Base-by-base conservation (phyloP, 768 basidiomycete genomes). In the Pisolithus albus region DNA sequence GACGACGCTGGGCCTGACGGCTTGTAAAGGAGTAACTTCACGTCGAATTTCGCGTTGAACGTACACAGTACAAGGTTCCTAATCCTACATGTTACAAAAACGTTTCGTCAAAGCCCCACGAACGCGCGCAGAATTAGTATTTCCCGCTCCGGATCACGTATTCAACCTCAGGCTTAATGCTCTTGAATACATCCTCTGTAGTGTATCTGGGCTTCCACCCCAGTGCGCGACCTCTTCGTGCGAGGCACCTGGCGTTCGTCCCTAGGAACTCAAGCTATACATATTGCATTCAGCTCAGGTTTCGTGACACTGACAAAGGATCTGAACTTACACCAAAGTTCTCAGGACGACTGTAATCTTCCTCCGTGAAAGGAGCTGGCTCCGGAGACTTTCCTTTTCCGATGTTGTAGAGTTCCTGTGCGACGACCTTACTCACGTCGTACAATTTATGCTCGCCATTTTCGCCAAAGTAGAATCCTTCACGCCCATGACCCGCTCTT, bases 191-290 rank as follows among this genome's bases (percentile, higher is more conserved):
- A 18, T 66, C 66, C 5, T 64, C 58, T 0, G 53, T 48, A 0
- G 69, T 70, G 49, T 74, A 16, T 40, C 59, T 69, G 5, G 66
- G 64, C 39, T 59, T 37, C 68, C 67, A 68, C 0, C 66, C 66
- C 28, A 68, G 49, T 0, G 51, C 53, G 18, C 60, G 58, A 16
- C 50, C 56, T 5, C 67, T 53, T 40, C 34, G 58, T 15, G 59
- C 59, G 24, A 26, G 54, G 3, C 54, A 55, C 41, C 39, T 53
- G 3, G 62, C 66, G 46, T 62, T 59, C 11, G 59, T 61, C 26
- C 64, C 68, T 1, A 62, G 46, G 6, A 41, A 51, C 2, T 5
- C 21, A 0, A 61, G 36, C 66, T 65, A 34, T 15, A 34, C 13
- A 13, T 34, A 34, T 40, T 13, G 11, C 34, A 26, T 43, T 64